Base-by-base conservation (phyloP, 805 yeast species). In the Wickerhamiella sergipiensis region DNA sequence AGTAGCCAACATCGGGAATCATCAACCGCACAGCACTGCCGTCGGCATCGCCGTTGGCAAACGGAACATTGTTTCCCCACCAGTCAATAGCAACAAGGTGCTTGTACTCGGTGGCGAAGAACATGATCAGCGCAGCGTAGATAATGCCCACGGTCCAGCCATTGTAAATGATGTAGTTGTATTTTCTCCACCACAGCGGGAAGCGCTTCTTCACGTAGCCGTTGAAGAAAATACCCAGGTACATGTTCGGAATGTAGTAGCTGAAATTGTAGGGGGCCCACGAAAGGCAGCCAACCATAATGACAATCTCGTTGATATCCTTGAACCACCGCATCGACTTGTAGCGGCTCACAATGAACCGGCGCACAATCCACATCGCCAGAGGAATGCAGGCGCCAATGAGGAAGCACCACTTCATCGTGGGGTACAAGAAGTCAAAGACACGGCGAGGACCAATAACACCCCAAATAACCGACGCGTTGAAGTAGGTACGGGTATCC, bases 101-200 rank as follows among this genome's bases (percentile, higher is more conserved):
- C 8, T 49, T 40, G 57, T 71, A 77, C 53, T 70, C 68, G 6
- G 73, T 72, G 0, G 74, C 64, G 57, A 78, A 77, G 65, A 81
- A 81, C 29, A 79, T 74, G 52, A 80, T 63, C 43, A 78, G 67
- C 0, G 77, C 79, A 52, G 78, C 68, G 54, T 79, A 71, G 3
- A 84, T 85, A n/a, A 79, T 75, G n/a, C 83, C 85, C 1, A 83
- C 77, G 10, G 72, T 65, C 29, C 80, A 65, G 1, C 77, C 82
- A 49, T 80, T 73, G 18, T 80, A 68, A 45, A 81, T 63, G 18
- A 80, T 71, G 53, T 69, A 73, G 59, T 64, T 70, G 61, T 71
- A 73, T 64, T 71, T 71, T 42, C 65, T 67, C 70, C 83, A 81
- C 83, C 83, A 74, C 23, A 70, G 62, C 45, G 72, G 59, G 62